Conservation (phyloP, 805 yeast species). For the Kodamaea sagamina region DNA sequence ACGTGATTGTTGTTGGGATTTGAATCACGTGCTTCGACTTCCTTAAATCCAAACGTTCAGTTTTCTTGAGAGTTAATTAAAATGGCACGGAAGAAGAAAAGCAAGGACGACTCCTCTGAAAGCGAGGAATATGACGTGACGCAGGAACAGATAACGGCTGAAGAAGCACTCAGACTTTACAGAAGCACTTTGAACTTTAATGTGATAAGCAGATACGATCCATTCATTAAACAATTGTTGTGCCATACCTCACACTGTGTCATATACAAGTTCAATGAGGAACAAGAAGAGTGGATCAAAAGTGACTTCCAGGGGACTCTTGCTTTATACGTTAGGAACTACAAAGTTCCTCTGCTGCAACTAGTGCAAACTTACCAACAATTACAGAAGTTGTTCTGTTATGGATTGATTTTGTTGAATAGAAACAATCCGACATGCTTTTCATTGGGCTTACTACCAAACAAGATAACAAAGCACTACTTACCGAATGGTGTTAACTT, state of each 20-base stretch:
- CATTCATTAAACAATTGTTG: constrained; percentile 64
- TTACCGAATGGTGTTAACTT: constrained; percentile 38
- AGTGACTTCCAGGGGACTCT: constrained; percentile 70
- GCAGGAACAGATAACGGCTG: constrained; percentile 41
- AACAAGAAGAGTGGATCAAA: constrained; percentile 66
- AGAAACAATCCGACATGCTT: constrained; percentile 70
- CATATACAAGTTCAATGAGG: constrained; percentile 61
- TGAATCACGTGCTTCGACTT: not conserved
- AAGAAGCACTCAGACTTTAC: constrained; percentile 58
- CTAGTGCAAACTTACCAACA: constrained; percentile 27
- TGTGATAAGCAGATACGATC: constrained; percentile 77
- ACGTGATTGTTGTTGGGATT: no score
- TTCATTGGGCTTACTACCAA: constrained; percentile 66
- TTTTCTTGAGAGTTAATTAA: not conserved
- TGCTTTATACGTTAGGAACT: constrained; percentile 61
- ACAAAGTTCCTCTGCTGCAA: constrained; percentile 25
- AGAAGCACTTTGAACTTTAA: constrained; percentile 70
- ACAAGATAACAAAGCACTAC: constrained; percentile 47
- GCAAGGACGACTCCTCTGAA: constrained; percentile 8
- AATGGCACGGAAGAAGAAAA: constrained; percentile 14
- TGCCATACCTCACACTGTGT: constrained; percentile 74
- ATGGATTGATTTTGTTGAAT: constrained; percentile 71
- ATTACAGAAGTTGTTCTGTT: constrained; percentile 52
- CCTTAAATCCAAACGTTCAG: not conserved
- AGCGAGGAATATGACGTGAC: constrained; percentile 52